These are phyloP conservation scores for Tetrapisispora iriomotensis DNA, from an alignment of 805 yeast species.

Conservation along the genomic window DNA sequence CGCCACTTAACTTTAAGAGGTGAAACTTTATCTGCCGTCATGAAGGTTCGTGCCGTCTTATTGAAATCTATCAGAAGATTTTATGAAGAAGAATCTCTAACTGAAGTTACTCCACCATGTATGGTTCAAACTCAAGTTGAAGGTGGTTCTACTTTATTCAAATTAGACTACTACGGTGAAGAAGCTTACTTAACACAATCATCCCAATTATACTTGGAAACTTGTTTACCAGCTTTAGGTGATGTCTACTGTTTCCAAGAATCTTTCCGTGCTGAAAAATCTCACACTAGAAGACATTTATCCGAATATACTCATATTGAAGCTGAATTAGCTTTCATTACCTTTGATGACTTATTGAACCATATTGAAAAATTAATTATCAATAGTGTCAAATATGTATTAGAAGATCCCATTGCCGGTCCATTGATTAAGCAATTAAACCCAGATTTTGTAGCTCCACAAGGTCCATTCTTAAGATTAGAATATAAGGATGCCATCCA, in stretches of 20 bases:
- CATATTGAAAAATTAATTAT: slow-evolving; percentile 79
- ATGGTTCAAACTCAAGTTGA: slow-evolving; percentile 99
- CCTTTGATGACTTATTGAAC: slow-evolving; percentile 73
- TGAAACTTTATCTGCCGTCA: slow-evolving; percentile 81
- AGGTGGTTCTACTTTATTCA: slow-evolving; percentile 95
- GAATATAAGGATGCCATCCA: slow-evolving; percentile 82
- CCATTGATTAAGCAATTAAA: slow-evolving; percentile 83
- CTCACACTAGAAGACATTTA: slow-evolving; percentile 97
- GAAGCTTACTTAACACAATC: slow-evolving; percentile 95
- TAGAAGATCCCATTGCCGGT: slow-evolving; percentile 88
- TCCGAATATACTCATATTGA: slow-evolving; percentile 96
- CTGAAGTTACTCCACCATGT: slow-evolving; percentile 97
- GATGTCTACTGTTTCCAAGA: slow-evolving; percentile 97
- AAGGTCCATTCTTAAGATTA: slow-evolving; percentile 83
- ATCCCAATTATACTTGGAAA: slow-evolving; percentile 92
- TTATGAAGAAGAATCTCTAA: slow-evolving; percentile 59
- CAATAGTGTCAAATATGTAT: slow-evolving; percentile 57
- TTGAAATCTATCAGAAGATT: slow-evolving; percentile 67
- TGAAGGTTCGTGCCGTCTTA: slow-evolving; percentile 86
- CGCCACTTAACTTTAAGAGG: slow-evolving; percentile 97
- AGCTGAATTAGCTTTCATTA: slow-evolving; percentile 81
- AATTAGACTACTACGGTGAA: slow-evolving; percentile 90
- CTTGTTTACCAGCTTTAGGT: slow-evolving; percentile 91
- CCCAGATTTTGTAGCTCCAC: slow-evolving; percentile 82
- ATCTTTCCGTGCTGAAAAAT: slow-evolving; percentile 97